Base-by-base conservation (phyloP, 768 basidiomycete species). In the Lyophyllum shimeji region DNA sequence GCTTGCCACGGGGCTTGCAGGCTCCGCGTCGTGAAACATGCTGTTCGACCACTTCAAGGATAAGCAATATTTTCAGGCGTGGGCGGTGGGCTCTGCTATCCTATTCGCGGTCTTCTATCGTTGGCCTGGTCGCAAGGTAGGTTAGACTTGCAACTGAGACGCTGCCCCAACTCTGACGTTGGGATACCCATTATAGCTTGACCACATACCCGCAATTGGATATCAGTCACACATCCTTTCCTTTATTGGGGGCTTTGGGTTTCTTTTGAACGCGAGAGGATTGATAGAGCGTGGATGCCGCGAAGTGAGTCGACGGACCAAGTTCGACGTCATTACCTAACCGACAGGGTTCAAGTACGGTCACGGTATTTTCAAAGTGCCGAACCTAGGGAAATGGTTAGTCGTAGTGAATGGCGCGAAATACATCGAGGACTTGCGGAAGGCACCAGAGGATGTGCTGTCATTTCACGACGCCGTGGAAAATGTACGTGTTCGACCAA, bases 361-460 rank as follows among this genome's bases (percentile, higher is more conserved):
- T 39, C 64, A 64, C 47, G 46, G 51, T 13, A 49, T 63, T 13
- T 74, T 71, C 65, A 71, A 66, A 51, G 18, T 71, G 1, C 62
- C 68, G 15, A 54, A 49, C n/a, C 20, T 59, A 11, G 37, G 17
- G 4, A 50, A 31, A 24, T 82, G 81, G 82, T 52, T 61, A 0
- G 72, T 80, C 40, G 56, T 83, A 15, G 60, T 78, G 5, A 60
- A 64, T 15, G 65, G 62, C 12, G 63, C 62, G 0, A 60, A 68
- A 46, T 64, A 69, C 13, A 60, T 80, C 29, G 71, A 79, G 17
- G 79, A 82, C 42, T 9, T 80, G 13, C 66, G 69, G n/a, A 74
- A 63, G 44, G 71, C 73, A 0, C 61, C 74, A 0, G 77, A 80
- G 18, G 65, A 75, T 31, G 59, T 65, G 8, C 57, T 80, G 13